A percentile compares a stretch with the other conserved stretches of the same genome.
These are phyloP conservation scores for Scolecobasidium constrictum DNA, from an alignment of 2,329 filamentous ascomycete genomes.

Conservation along the genomic window DNA sequence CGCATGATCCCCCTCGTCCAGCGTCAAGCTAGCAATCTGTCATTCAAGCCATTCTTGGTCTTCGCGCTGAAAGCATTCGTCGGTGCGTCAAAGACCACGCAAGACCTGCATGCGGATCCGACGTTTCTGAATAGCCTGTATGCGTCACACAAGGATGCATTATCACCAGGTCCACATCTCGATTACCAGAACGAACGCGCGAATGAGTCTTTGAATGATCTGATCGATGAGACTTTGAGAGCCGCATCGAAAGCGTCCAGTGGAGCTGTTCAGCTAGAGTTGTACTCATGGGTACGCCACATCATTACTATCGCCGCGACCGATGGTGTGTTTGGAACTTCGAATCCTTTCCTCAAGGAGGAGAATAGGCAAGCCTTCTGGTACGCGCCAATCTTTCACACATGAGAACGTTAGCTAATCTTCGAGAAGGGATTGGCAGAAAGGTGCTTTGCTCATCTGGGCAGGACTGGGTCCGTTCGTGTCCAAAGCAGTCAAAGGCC, in stretches of 20 bases:
- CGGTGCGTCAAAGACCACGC: too few relatives aligned
- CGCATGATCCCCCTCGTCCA: background rate
- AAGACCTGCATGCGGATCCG: background rate
- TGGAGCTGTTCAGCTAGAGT: too few relatives aligned
- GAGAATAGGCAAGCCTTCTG: conserved; percentile 2
- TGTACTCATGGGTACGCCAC: conserved; percentile 2
- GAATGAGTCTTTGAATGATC: background rate
- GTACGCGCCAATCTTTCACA: background rate
- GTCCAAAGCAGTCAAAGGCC: background rate
- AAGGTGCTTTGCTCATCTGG: background rate
- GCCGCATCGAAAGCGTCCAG: too few relatives aligned
- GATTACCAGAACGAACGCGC: background rate
- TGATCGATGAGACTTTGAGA: background rate
- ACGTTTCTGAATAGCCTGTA: background rate
- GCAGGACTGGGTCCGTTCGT: background rate
- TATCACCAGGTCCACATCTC: background rate
- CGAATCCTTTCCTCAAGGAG: conserved; percentile 1
- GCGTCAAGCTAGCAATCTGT: background rate
- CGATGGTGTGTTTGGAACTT: background rate
- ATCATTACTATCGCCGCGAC: background rate
- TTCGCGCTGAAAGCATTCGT: background rate
- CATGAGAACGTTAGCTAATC: background rate
- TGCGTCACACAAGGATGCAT: background rate
- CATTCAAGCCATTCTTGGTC: conserved; percentile 1
- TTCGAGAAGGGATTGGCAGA: background rate